Percentiles rank a stretch among this genome's conserved stretches.
Conservation (phyloP, 306 rosid genomes). For the Ochetophila trinervis region DNA sequence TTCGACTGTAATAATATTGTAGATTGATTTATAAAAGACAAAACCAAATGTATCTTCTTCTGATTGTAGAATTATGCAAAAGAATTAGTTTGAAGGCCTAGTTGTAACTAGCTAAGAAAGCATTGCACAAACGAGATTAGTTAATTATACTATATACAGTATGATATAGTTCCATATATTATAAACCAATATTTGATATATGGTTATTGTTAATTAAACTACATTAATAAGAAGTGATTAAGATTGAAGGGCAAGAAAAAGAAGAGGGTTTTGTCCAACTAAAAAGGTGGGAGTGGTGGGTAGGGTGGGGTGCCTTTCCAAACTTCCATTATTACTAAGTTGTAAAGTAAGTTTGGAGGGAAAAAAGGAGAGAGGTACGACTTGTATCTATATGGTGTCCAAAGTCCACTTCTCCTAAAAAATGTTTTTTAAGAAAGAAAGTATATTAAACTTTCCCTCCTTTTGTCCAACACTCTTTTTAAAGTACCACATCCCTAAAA, state of each 20-base stretch:
- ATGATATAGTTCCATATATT: no score
- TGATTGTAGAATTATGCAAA: neutral
- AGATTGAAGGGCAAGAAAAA: neutral
- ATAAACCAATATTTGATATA: no score
- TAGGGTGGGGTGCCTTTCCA: neutral
- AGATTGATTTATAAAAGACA: no score
- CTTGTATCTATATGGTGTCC: constrained; percentile 9
- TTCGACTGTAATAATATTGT: constrained; percentile 1
- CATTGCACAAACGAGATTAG: neutral
- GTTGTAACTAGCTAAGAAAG: neutral
- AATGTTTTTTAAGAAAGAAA: neutral
- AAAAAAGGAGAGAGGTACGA: constrained; percentile 7
- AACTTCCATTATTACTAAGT: constrained; percentile 23
- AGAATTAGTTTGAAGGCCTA: neutral
- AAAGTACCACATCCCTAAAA: constrained; percentile 25
- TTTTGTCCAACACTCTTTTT: constrained; percentile 29
- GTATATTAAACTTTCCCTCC: constrained; percentile 28
- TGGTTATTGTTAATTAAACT: no score
- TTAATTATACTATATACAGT: no score
- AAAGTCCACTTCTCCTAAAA: constrained; percentile 1
- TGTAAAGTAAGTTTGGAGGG: constrained; percentile 24
- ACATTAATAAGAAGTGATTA: no score
- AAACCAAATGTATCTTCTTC: constrained; percentile 1
- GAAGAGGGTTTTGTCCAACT: neutral
- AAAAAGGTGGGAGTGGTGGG: neutral